These are phyloP conservation scores for Paragyromitra xinjiangensis DNA, from an alignment of 495 filamentous ascomycete genomes.

Conservation along the genomic window DNA sequence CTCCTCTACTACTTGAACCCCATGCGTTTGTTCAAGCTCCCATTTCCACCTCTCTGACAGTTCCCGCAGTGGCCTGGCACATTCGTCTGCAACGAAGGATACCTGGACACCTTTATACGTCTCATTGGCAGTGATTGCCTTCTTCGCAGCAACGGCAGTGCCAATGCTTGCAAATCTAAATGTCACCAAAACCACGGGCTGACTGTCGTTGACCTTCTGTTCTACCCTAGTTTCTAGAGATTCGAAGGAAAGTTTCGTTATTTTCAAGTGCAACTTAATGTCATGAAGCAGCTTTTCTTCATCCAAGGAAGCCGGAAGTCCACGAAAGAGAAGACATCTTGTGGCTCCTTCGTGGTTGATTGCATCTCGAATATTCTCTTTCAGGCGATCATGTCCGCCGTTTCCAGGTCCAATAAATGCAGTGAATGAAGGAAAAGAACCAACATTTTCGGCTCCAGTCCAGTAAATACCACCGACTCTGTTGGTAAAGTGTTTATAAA, in stretches of 20 bases:
- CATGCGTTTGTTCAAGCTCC: neutral
- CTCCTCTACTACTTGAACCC: neutral
- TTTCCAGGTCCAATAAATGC: conserved; percentile 9
- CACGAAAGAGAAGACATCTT: neutral
- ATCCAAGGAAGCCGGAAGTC: neutral
- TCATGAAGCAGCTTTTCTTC: neutral
- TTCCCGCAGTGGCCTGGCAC: conserved; percentile 6
- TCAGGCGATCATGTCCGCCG: conserved; percentile 10
- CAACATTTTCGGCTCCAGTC: neutral
- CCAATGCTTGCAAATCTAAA: conserved; percentile 11
- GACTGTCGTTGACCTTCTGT: neutral
- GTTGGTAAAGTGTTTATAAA: conserved; percentile 25
- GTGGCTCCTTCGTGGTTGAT: conserved; percentile 4
- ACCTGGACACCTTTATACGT: neutral
- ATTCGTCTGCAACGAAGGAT: conserved; percentile 6
- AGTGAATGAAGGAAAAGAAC: conserved; percentile 15
- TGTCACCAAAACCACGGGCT: neutral
- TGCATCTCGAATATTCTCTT: neutral
- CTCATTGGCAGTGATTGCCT: neutral
- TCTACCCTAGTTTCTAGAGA: neutral
- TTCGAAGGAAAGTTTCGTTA: neutral
- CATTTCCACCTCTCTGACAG: conserved; percentile 6
- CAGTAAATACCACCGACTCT: conserved; percentile 29
- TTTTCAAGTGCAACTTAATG: neutral
- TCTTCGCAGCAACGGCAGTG: neutral